Base-by-base conservation (phyloP, 768 basidiomycete species). In the Trametopsis cervina region DNA sequence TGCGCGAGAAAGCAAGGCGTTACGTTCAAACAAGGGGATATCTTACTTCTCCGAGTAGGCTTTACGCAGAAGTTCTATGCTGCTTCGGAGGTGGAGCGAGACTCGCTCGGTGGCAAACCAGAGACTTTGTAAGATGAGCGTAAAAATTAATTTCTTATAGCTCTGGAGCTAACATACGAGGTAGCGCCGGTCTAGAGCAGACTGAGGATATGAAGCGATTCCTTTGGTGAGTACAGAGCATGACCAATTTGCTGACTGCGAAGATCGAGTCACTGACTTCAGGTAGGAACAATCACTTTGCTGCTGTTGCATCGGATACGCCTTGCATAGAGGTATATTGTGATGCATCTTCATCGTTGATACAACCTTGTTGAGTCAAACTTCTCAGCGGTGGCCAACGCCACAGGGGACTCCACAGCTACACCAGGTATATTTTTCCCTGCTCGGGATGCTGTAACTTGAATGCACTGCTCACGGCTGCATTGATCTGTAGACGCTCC, bases 201-300 rank as follows among this genome's bases (percentile, higher is more conserved):
- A 71, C 74, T 20, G 78, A 82, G 15, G 80, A 80, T 35, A 82
- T 83, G 82, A 85, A 83, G 54, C 72, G 75, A 7, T 85, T 83
- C 65, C 62, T 84, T n/a, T 86, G 83, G 82, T 81, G 57, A 13
- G n/a, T n/a, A n/a, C n/a, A n/a, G 68, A 60, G 4, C 24, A n/a
- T n/a, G n/a, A n/a, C n/a, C n/a, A n/a, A n/a, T n/a, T n/a, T n/a
- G n/a, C n/a, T n/a, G n/a, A n/a, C n/a, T n/a, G n/a, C n/a, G n/a
- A n/a, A n/a, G n/a, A n/a, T n/a, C 13, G 25, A 49, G 33, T 13
- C 25, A 11, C 33, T 41, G 17, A 40, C n/a, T 11, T 12, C 4
- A 18, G 37, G 22, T 50, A 82, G 83, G 83, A 72, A 85, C 61
- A 84, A 83, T 60, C 83, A 85, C 58, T 85, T 85, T 59, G 76